Evolutionary conservation across 1,284 basidiomycete species (phyloP).

Genomic region (Tylopilus sp.): DNA sequence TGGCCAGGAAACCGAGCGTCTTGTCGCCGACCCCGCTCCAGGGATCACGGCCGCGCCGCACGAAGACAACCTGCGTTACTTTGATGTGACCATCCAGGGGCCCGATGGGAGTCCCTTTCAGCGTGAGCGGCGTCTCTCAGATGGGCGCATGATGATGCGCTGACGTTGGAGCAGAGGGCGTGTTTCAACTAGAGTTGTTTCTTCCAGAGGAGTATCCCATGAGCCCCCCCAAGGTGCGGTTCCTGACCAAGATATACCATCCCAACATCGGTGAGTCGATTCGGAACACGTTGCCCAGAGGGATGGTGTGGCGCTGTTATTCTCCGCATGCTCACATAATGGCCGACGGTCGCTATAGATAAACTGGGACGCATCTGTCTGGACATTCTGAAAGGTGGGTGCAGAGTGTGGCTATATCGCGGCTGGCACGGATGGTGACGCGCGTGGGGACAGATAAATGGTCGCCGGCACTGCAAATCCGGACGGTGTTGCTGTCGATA

Average conservation of each 20-base stretch:
- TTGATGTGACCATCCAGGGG: constrained; percentile 96
- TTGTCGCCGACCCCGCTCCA: constrained; percentile 93
- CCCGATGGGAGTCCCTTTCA: constrained; percentile 94
- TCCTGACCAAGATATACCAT: constrained; percentile 99
- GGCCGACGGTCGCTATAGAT: constrained; percentile 49
- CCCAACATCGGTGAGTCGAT: constrained; percentile 88
- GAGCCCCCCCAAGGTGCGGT: constrained; percentile 98
- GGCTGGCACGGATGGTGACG: background rate
- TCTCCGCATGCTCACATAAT: constrained; percentile 24
- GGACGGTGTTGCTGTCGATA: constrained; percentile 94
- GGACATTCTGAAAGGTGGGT: constrained; percentile 59
- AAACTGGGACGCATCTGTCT: constrained; percentile 98
- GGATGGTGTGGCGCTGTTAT: constrained; percentile 12
- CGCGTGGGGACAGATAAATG: constrained; percentile 76
- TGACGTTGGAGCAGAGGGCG: constrained; percentile 61
- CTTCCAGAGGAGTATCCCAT: constrained; percentile 99
- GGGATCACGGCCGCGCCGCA: constrained; percentile 93
- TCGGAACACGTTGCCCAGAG: constrained; percentile 1
- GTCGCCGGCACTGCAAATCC: constrained; percentile 97
- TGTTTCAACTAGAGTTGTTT: constrained; percentile 95
- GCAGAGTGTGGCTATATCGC: constrained; percentile 39
- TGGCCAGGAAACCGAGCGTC: constrained; percentile 89
- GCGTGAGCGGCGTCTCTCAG: constrained; percentile 50
- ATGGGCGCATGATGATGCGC: background rate
- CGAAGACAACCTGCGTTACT: constrained; percentile 97